Percentiles rank a stretch among this genome's conserved stretches.
Conservation (phyloP, 2,329 filamentous ascomycete genomes). For the Aspergillus alliaceus region DNA sequence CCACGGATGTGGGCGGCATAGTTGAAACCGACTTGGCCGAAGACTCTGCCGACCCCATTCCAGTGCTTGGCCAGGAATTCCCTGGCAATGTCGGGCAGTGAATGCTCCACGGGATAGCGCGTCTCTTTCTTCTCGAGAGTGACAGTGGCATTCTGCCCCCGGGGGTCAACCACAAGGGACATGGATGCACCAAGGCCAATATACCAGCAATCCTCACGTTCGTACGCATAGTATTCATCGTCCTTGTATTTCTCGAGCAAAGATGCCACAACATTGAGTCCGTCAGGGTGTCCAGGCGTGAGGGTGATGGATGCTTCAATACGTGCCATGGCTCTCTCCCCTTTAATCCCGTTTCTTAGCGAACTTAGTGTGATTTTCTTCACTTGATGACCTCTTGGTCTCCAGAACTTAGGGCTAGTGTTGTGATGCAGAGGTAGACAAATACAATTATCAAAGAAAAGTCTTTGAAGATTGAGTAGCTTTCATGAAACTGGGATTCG, state of each 20-base stretch:
- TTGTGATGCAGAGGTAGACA: too few relatives aligned
- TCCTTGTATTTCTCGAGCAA: background rate
- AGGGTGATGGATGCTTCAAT: too few relatives aligned
- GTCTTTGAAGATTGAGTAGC: too few relatives aligned
- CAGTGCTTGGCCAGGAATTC: slow-evolving; percentile 6
- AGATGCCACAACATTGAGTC: background rate
- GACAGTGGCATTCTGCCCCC: slow-evolving; percentile 6
- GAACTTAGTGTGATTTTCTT: too few relatives aligned
- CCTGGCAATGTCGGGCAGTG: slow-evolving; percentile 2
- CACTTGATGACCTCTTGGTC: too few relatives aligned
- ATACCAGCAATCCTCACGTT: slow-evolving; percentile 10
- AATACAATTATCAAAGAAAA: too few relatives aligned
- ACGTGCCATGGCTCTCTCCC: too few relatives aligned
- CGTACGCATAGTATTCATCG: slow-evolving; percentile 12
- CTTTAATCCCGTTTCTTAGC: too few relatives aligned
- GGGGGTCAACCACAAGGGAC: too few relatives aligned
- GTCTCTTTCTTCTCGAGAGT: background rate
- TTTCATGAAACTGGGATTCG: too few relatives aligned
- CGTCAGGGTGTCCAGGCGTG: background rate
- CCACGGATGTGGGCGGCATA: slow-evolving; percentile 11
- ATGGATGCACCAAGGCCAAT: slow-evolving; percentile 15
- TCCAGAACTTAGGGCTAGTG: too few relatives aligned
- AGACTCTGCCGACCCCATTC: slow-evolving; percentile 1
- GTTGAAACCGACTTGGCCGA: slow-evolving; percentile 18
- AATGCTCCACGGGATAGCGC: background rate